These are phyloP conservation scores for Kwoniella europaea DNA, from an alignment of 768 basidiomycete species.

Conservation along the genomic window DNA sequence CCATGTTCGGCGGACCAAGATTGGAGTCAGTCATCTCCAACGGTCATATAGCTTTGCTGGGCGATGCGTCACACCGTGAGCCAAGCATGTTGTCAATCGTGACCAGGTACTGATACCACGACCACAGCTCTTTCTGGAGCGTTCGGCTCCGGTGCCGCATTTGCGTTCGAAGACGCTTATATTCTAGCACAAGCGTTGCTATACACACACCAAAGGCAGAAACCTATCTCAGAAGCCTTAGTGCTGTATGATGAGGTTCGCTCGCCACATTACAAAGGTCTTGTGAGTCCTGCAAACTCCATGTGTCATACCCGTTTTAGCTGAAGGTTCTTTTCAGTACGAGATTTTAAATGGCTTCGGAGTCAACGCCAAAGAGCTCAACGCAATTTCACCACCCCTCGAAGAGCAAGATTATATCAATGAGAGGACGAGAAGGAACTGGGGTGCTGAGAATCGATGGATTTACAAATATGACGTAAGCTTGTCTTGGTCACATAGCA, in stretches of 20 bases:
- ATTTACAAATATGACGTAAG: conserved; percentile 36
- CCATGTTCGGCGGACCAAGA: conserved; percentile 40
- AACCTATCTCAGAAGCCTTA: conserved; percentile 21
- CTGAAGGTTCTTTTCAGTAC: conserved; percentile 12
- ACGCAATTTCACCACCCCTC: conserved; percentile 15
- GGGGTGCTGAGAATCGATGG: conserved; percentile 22
- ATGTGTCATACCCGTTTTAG: background rate
- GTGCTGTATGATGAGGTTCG: conserved; percentile 30
- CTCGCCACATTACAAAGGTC: conserved; percentile 36
- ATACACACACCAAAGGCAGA: background rate
- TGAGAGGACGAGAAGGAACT: conserved; percentile 21
- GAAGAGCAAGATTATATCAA: conserved; percentile 21
- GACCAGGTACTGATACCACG: too few relatives aligned
- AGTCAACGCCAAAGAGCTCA: conserved; percentile 25
- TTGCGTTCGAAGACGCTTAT: conserved; percentile 46
- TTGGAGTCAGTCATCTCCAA: conserved; percentile 31
- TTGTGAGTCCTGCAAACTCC: conserved; percentile 20
- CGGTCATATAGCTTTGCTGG: conserved; percentile 32
- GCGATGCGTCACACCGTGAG: conserved; percentile 47
- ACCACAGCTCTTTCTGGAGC: conserved; percentile 36
- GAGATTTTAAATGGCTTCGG: conserved; percentile 23
- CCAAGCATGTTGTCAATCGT: background rate
- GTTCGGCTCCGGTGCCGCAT: conserved; percentile 45
- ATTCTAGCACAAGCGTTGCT: conserved; percentile 31
- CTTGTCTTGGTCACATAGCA: background rate